phyloP scores from a whole-genome alignment of 1,284 basidiomycete species.

The Rhodotorula sp. region DNA sequence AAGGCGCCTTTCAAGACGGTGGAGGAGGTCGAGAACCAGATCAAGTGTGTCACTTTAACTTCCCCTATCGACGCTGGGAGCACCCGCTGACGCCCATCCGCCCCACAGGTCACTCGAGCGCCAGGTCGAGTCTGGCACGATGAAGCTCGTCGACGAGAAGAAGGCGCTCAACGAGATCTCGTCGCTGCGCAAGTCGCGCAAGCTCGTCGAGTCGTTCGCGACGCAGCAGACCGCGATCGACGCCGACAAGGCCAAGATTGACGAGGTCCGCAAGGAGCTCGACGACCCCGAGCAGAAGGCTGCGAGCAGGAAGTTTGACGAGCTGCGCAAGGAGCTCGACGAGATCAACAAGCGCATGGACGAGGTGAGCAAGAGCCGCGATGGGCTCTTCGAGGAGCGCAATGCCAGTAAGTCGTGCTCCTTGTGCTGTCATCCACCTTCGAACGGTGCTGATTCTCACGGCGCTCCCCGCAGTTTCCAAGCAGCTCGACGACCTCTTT shows the following conservation, averaged over 20 bases:
- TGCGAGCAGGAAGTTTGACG: conserved; percentile 76
- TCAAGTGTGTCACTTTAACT: conserved; percentile 62
- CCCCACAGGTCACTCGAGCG: conserved; percentile 70
- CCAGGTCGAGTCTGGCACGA: conserved; percentile 84
- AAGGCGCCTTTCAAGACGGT: conserved; percentile 84
- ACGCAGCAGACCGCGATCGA: conserved; percentile 78
- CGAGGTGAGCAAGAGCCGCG: conserved; percentile 76
- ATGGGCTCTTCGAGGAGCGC: conserved; percentile 85
- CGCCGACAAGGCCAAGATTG: conserved; percentile 68
- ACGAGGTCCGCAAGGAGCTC: conserved; percentile 79
- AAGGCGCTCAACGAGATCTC: conserved; percentile 85
- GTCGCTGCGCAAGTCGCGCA: conserved; percentile 36
- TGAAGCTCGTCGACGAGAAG: conserved; percentile 97
- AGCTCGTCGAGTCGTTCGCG: conserved; percentile 72
- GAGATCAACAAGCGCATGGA: conserved; percentile 82
- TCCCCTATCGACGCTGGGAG: no score
- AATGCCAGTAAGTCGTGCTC: conserved; percentile 63
- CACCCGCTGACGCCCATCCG: neutral
- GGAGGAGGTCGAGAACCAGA: conserved; percentile 83
- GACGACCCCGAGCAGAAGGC: conserved; percentile 91
- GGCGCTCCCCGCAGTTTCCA: conserved; percentile 20
- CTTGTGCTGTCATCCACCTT: no score
- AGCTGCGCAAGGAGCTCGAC: conserved; percentile 83
- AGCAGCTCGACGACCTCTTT: conserved; percentile 65
- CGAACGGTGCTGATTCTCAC: conserved; percentile 56